Conservation (phyloP, 495 filamentous ascomycete genomes). For the Penicillium paxilli region DNA sequence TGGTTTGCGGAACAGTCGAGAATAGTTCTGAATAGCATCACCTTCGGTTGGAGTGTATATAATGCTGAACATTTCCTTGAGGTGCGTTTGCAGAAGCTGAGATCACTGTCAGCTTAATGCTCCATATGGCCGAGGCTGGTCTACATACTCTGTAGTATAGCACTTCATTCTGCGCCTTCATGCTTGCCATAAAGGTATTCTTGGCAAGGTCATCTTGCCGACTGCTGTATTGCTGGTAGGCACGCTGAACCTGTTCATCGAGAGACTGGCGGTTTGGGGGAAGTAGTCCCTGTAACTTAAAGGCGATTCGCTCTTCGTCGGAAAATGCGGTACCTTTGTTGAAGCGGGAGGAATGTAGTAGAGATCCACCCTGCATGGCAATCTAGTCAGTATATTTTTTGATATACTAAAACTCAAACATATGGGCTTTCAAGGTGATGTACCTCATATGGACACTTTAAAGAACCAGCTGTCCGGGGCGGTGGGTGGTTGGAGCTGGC, state of each 20-base stretch:
- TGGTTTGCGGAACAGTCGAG: conserved; percentile 71
- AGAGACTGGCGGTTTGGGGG: conserved; percentile 73
- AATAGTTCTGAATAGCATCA: conserved; percentile 88
- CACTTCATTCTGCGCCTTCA: conserved; percentile 76
- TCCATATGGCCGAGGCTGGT: background rate
- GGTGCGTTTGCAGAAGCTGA: conserved; percentile 61
- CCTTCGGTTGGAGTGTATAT: conserved; percentile 92
- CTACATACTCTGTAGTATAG: conserved; percentile 23
- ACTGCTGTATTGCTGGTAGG: conserved; percentile 75
- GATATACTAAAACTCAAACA: background rate
- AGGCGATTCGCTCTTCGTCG: conserved; percentile 62
- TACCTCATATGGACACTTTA: conserved; percentile 49
- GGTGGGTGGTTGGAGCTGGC: conserved; percentile 55
- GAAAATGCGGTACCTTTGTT: conserved; percentile 86
- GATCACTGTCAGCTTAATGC: background rate
- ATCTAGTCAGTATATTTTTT: background rate
- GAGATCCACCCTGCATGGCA: conserved; percentile 50
- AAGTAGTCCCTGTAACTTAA: conserved; percentile 70
- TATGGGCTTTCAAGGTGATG: background rate
- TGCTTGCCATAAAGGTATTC: conserved; percentile 79
- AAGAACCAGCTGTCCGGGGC: conserved; percentile 61
- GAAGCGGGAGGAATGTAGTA: conserved; percentile 69
- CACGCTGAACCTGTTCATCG: conserved; percentile 75
- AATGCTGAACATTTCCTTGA: conserved; percentile 84
- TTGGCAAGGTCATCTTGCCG: conserved; percentile 64